phyloP scores from a whole-genome alignment of 2,329 filamentous ascomycete genomes.

The Fusarium phyllophilum region DNA sequence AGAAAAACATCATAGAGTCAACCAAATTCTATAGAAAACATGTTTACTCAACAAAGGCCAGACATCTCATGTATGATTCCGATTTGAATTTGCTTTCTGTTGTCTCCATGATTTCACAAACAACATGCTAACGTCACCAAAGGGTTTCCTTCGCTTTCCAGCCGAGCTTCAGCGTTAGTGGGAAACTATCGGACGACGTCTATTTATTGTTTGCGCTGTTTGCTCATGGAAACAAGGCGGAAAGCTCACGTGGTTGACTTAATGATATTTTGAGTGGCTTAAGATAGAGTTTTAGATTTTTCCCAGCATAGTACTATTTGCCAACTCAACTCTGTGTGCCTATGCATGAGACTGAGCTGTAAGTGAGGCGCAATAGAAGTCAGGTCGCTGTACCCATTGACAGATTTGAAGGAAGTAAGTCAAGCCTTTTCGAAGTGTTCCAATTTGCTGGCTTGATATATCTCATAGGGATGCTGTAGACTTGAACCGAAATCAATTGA shows the following conservation, averaged over 20 bases:
- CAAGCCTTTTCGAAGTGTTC: fast-evolving
- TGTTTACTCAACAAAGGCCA: neutral
- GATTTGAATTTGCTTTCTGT: neutral
- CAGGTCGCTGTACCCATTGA: too few species aligned
- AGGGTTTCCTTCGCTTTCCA: neutral
- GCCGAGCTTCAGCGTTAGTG: neutral
- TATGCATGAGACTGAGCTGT: neutral
- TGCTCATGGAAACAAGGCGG: neutral
- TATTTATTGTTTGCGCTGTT: neutral
- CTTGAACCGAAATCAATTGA: neutral
- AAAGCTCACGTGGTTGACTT: neutral
- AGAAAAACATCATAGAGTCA: neutral
- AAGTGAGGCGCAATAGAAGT: neutral
- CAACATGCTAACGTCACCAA: neutral
- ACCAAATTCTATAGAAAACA: neutral
- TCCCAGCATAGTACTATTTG: neutral
- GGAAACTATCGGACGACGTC: neutral
- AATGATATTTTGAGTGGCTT: neutral
- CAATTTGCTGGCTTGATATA: too few species aligned
- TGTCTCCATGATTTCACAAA: neutral
- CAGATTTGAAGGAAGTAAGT: neutral
- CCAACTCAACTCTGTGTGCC: neutral
- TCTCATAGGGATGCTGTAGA: neutral
- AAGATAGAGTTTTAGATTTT: too few species aligned
- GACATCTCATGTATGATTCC: too few species aligned